Evolutionary conservation across 495 filamentous ascomycete genomes (phyloP), one percentile per base, ranked within the genome.

Genomic region (Parachaetomium inaequale): DNA sequence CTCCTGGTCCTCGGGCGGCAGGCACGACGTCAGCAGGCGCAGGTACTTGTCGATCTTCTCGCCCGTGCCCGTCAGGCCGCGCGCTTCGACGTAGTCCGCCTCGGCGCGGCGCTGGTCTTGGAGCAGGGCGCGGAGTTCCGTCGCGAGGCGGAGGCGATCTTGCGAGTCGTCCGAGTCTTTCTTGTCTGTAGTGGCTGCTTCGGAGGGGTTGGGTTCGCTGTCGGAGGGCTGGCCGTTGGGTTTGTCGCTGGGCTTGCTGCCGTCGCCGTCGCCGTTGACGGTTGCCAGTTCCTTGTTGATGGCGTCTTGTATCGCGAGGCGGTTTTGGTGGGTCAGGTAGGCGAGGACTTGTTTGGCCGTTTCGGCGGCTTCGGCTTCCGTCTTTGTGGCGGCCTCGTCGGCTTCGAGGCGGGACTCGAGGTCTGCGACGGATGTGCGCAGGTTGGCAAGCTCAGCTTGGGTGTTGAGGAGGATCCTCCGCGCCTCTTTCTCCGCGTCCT

Each of bases 401-500:
- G 76, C 56, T 61, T 81, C 79, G 29, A 80, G 59, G 36, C 74
- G 70, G 8, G 65, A 63, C 26, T 79, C 72, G 7, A 84, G 68
- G 26, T 84, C 83, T 25, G 76, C 68, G 26, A 83, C 74, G 58
- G 82, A 73, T 29, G 76, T 73, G 25, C 74, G 75, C 23, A 85
- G 72, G 7, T 73, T 74, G 6, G 76, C 75, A 15, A 86, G 68
- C 66, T 89, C 86, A 10, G 74, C 78, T 38, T 82, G 75, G 4
- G 84, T 79, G 59, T 80, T 81, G 25, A 63, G 65, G 11, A 84
- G 71, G 50, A 88, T 81, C 5, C 84, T 79, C 45, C 80, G 73
- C 3, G 85, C 84, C 50, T 88, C 86, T 31, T 70, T 73, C 49
- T 83, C 77, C 25, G 84, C 84, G 15, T 78, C 76, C 36, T 87